phyloP scores from a whole-genome alignment of 1,284 basidiomycete genomes.

The Cutaneotrichosporon mucoides region DNA sequence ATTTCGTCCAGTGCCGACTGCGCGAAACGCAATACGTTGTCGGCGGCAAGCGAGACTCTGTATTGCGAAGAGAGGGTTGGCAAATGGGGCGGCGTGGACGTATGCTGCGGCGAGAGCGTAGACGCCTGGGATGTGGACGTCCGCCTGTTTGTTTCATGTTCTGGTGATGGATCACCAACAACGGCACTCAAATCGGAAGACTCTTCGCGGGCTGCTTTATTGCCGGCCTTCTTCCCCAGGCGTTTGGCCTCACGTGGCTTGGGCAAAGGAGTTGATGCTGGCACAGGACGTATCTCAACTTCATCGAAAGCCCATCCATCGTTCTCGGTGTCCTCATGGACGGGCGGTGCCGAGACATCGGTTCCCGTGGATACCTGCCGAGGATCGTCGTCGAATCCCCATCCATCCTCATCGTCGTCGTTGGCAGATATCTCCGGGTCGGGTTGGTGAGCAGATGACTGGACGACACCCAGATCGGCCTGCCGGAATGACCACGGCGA shows the following conservation, averaged over 20 bases:
- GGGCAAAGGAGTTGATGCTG: neutral
- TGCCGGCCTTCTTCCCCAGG: neutral
- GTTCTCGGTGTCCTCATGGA: slow-evolving; percentile 17
- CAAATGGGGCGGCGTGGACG: neutral
- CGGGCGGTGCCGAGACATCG: too few relatives aligned
- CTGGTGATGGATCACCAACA: too few relatives aligned
- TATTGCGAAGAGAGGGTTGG: neutral
- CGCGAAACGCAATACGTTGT: slow-evolving; percentile 59
- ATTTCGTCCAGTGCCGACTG: slow-evolving; percentile 20
- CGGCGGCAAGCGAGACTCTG: slow-evolving; percentile 42
- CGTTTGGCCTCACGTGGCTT: slow-evolving; percentile 1
- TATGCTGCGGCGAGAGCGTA: too few relatives aligned
- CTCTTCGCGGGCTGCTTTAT: slow-evolving; percentile 12
- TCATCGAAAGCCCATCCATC: slow-evolving; percentile 50
- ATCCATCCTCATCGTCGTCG: slow-evolving; percentile 24
- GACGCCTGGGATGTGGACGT: too few relatives aligned
- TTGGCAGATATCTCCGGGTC: neutral
- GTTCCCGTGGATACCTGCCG: neutral
- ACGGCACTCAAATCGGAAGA: neutral
- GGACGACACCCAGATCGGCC: neutral
- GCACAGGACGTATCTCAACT: neutral
- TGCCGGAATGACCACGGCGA: neutral
- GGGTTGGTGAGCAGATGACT: neutral
- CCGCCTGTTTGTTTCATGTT: too few relatives aligned
- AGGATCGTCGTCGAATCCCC: slow-evolving; percentile 27